These are phyloP conservation scores for Colletotrichum eremochloae DNA, from an alignment of 2,329 filamentous ascomycete genomes.

Conservation along the genomic window DNA sequence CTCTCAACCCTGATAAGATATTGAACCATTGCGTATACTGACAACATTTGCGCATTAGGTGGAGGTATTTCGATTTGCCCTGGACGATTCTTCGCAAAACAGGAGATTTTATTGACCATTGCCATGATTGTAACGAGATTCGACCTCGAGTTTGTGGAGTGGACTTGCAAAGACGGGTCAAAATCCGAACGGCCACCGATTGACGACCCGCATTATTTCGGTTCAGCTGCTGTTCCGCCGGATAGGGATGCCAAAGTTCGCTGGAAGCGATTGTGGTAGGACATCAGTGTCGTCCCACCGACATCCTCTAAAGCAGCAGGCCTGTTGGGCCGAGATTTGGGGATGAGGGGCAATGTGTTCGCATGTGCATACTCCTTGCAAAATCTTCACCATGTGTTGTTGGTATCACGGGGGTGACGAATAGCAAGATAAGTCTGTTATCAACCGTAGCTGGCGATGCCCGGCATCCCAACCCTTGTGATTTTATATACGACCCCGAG, in stretches of 20 bases:
- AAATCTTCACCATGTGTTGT: no score
- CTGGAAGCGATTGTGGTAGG: constrained; percentile 34
- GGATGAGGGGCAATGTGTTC: not conserved
- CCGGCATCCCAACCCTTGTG: no score
- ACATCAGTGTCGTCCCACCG: not conserved
- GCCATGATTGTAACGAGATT: constrained; percentile 50
- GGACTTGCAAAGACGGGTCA: constrained; percentile 24
- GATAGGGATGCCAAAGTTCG: constrained; percentile 35
- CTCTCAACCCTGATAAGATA: fast-evolving
- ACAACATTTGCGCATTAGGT: constrained; percentile 41
- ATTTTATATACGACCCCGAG: not conserved
- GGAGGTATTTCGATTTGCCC: constrained; percentile 54
- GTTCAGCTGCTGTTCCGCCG: constrained; percentile 37
- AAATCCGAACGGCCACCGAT: constrained; percentile 25
- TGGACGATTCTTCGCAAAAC: constrained; percentile 56
- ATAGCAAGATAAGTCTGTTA: no score
- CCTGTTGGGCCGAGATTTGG: not conserved
- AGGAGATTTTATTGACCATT: constrained; percentile 53
- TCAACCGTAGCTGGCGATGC: no score
- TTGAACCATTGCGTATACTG: not conserved
- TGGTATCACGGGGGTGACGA: no score
- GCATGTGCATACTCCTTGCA: not conserved
- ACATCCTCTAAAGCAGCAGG: not conserved
- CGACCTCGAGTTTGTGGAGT: constrained; percentile 49
- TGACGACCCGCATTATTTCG: constrained; percentile 35